phyloP scores from a whole-genome alignment of 192 early-diverging fungal genomes.

The Entomortierella parvispora region DNA sequence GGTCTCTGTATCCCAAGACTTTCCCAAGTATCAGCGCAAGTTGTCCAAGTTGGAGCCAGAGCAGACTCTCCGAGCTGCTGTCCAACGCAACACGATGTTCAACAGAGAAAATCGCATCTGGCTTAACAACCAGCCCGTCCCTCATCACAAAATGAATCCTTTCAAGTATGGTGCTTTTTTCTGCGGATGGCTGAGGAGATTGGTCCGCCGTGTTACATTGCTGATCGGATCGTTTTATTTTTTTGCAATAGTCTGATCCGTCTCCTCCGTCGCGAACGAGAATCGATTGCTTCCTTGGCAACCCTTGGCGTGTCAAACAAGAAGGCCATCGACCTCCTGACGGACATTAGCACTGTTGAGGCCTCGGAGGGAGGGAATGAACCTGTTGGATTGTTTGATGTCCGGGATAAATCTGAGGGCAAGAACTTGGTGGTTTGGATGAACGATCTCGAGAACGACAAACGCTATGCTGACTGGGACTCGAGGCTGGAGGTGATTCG shows the following conservation, averaged over 20 bases:
- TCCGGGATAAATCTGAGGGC: conserved; percentile 68
- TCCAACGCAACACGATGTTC: conserved; percentile 37
- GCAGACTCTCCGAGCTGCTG: conserved; percentile 53
- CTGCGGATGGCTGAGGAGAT: too few species aligned
- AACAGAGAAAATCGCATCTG: conserved; percentile 54
- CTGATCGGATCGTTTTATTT: too few species aligned
- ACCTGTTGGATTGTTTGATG: conserved; percentile 73
- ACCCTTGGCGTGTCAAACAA: conserved; percentile 50
- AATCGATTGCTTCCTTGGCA: conserved; percentile 59
- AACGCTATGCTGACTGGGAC: conserved; percentile 73
- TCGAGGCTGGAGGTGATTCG: conserved; percentile 56
- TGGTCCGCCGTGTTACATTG: too few species aligned
- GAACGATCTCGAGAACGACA: conserved; percentile 92
- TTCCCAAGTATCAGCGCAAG: conserved; percentile 89
- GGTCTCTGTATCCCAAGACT: conserved; percentile 78
- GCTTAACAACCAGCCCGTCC: conserved; percentile 75
- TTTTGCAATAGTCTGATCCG: conserved; percentile 61
- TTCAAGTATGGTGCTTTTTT: conserved; percentile 68
- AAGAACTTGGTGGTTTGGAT: conserved; percentile 78
- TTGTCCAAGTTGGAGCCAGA: conserved; percentile 67
- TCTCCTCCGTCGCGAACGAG: conserved; percentile 64
- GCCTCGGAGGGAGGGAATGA: conserved; percentile 15
- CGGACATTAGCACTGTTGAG: conserved; percentile 34
- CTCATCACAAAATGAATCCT: conserved; percentile 66
- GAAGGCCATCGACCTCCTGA: conserved; percentile 55